Percentiles rank a stretch among this genome's conserved stretches.
Evolutionary conservation across 148 eudicot genomes (phyloP).

Genomic region (Simmondsia chinensis): DNA sequence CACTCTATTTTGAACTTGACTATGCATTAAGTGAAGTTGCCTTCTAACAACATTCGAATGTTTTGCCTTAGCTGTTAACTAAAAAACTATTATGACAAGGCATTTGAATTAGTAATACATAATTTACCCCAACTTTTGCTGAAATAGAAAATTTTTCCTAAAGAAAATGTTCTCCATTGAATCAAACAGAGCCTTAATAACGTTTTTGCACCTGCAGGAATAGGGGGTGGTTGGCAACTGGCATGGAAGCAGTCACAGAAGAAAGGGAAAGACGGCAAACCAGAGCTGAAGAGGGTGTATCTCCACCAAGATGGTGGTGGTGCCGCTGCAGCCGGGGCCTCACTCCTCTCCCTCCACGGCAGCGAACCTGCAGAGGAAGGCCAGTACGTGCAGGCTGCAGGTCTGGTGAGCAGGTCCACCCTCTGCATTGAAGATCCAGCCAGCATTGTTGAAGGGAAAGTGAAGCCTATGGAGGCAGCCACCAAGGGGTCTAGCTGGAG

Average conservation of each 20-base stretch:
- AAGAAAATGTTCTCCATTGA: not conserved
- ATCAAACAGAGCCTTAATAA: conserved; percentile 1
- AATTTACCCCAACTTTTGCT: too few species aligned
- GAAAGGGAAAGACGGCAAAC: conserved; percentile 43
- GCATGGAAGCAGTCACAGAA: conserved; percentile 49
- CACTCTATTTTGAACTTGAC: too few species aligned
- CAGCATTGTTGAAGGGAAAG: conserved; percentile 21
- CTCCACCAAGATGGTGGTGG: conserved; percentile 64
- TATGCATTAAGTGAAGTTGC: too few species aligned
- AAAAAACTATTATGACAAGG: too few species aligned
- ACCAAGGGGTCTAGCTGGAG: conserved; percentile 47
- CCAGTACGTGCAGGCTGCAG: conserved; percentile 67
- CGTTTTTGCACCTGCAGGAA: conserved; percentile 24
- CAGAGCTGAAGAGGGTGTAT: conserved; percentile 61
- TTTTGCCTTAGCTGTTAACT: too few species aligned
- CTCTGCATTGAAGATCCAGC: conserved; percentile 35
- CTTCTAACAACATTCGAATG: too few species aligned
- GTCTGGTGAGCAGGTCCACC: conserved; percentile 72
- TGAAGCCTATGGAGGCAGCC: conserved; percentile 33
- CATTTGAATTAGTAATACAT: too few species aligned
- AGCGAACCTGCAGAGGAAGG: conserved; percentile 39
- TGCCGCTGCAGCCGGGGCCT: conserved; percentile 60
- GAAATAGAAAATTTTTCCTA: too few species aligned
- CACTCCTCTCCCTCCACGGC: conserved; percentile 43
- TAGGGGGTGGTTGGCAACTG: conserved; percentile 97